These are phyloP conservation scores for Fragilariopsis cylindrus DNA, from an alignment of 108 stramenopile species.

Conservation along the genomic window DNA sequence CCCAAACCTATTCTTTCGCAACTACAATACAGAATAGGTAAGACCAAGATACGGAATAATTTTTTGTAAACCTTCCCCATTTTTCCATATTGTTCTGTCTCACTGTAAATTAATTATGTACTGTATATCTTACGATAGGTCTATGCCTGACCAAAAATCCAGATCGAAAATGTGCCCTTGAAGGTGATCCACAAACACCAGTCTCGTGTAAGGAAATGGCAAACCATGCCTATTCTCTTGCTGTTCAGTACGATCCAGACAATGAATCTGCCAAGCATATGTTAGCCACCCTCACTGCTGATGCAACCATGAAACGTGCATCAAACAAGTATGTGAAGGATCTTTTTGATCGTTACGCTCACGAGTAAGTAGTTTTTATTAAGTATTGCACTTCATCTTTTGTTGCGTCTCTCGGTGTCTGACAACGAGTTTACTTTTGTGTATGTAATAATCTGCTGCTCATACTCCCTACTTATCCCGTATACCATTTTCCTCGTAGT, in stretches of 20 bases:
- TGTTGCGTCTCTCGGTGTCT: neutral
- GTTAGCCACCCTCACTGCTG: slow-evolving; percentile 71
- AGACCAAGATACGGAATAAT: too few relatives aligned
- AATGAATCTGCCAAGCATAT: slow-evolving; percentile 74
- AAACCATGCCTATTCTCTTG: slow-evolving; percentile 55
- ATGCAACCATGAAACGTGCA: slow-evolving; percentile 79
- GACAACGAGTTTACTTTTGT: neutral
- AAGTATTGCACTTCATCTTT: neutral
- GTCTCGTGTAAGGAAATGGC: slow-evolving; percentile 65
- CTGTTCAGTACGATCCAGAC: slow-evolving; percentile 46
- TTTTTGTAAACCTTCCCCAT: too few relatives aligned
- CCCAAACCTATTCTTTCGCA: slow-evolving; percentile 57
- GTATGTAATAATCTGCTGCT: neutral
- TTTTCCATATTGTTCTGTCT: too few relatives aligned
- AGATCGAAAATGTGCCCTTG: slow-evolving; percentile 50
- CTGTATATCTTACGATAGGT: slow-evolving; percentile 18
- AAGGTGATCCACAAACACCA: slow-evolving; percentile 33
- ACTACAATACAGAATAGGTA: slow-evolving; percentile 60
- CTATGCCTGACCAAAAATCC: slow-evolving; percentile 49
- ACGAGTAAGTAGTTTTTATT: slow-evolving; percentile 40
- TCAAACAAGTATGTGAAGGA: slow-evolving; percentile 57
- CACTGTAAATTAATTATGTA: too few relatives aligned
- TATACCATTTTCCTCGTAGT: slow-evolving; percentile 15
- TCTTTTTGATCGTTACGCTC: slow-evolving; percentile 75
- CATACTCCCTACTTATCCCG: neutral